Base-by-base conservation (phyloP, 306 rosid genomes). In the Acacia melanoxylon region DNA sequence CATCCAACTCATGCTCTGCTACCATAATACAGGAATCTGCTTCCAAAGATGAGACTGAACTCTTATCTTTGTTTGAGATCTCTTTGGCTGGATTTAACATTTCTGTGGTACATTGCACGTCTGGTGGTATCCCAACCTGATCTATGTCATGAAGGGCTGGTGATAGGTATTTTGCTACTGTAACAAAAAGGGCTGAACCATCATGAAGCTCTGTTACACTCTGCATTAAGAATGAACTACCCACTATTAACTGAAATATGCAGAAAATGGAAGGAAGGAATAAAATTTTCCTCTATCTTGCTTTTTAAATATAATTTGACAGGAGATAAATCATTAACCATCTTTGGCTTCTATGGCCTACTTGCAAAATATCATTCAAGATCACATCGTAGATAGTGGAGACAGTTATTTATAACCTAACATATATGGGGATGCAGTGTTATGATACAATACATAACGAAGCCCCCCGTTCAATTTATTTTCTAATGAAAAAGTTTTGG, bases 91-190 rank as follows among this genome's bases (percentile, higher is more conserved):
- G 77, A 78, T 74, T 89, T 13, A 93, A 89, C 91, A 92, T 87
- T 59, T 93, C 98, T 63, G 98, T 86, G 19, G 99, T 92, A 91
- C 99, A 95, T 80, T 91, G 99, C 59, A 95, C 92, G 48, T 95
- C 99, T 12, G 99, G 99, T 3, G 86, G 69, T 63, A 95, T 93
- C 4, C 99, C 99, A 37, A 95, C 98, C 78, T 91, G 97, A 88
- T 93, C 98, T 71, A 95, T 95, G 88, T 92, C 99, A 72, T 95
- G 99, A 74, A 88, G 95, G 0, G 96, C 94, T 0, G 99, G 99
- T 1, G 99, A 95, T 58, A 95, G 75, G 46, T 95, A 95, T 89
- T 95, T 95, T 3, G 99, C 99, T 2, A 95, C 97, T 5, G 99
- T 93, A 44, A 95, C 93, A 78, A 95, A 92, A 68, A 95, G 90